Evolutionary conservation across 2,329 filamentous ascomycete genomes (phyloP).

Genomic region (Sclerotinia sclerotiorum): DNA sequence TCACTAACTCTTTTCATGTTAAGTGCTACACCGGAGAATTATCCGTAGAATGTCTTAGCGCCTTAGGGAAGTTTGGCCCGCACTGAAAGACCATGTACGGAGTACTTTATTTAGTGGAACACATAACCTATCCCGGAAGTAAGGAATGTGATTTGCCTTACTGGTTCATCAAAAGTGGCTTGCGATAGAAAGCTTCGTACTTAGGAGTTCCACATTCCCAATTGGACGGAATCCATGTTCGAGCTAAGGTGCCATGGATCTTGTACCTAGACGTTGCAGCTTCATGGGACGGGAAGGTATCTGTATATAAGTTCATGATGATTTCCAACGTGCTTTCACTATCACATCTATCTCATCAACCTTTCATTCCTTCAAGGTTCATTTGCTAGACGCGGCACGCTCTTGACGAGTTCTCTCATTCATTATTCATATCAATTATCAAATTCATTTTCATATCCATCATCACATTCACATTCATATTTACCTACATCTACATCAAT

Average conservation of each 20-base stretch:
- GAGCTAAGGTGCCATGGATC: slow-evolving; percentile 4
- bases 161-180: not conserved
- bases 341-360: not conserved
- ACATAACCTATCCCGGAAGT: not conserved
- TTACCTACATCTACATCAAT: slow-evolving; percentile 19
- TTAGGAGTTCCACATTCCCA: slow-evolving; percentile 1
- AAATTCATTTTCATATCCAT: not conserved
- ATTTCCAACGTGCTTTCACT: not conserved
- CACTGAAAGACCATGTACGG: not conserved
- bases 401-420: slow-evolving; percentile 11
- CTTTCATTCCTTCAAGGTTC: slow-evolving; percentile 13
- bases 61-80: slow-evolving; percentile 10
- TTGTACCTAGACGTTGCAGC: not conserved
- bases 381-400: slow-evolving; percentile 9
- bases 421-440: slow-evolving; percentile 7
- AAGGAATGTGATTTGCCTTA: slow-evolving; percentile 13
- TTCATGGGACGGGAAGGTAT: not conserved
- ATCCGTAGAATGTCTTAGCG: not conserved
- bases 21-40: not conserved
- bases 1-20: not conserved
- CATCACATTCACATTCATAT: slow-evolving; percentile 7
- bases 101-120: slow-evolving; percentile 5
- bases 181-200: not conserved
- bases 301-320: slow-evolving; percentile 2
- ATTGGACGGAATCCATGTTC: slow-evolving; percentile 5